phyloP scores from a whole-genome alignment of 352 stramenopile genomes.

The Globisporangium viniferum region DNA sequence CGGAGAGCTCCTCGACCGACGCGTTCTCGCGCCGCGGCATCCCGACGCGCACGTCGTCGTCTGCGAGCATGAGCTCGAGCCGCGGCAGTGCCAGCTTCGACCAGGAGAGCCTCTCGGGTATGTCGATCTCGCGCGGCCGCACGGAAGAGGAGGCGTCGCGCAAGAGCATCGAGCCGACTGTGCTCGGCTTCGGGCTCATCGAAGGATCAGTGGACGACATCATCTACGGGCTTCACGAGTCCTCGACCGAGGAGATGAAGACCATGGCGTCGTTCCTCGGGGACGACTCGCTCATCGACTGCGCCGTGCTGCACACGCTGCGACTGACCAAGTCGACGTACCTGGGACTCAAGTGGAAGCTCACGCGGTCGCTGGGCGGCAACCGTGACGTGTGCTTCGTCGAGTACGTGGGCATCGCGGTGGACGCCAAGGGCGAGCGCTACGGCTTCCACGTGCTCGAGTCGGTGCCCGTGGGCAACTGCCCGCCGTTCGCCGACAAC shows the following conservation, averaged over 20 bases:
- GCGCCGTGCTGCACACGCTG: slow-evolving; percentile 57
- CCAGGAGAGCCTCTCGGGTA: slow-evolving; percentile 28
- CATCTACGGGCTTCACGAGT: slow-evolving; percentile 51
- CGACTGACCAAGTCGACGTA: slow-evolving; percentile 51
- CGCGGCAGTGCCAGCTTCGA: slow-evolving; percentile 16
- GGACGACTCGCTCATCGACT: slow-evolving; percentile 64
- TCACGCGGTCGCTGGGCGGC: slow-evolving; percentile 60
- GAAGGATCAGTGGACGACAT: slow-evolving; percentile 51
- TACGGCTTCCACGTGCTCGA: slow-evolving; percentile 70
- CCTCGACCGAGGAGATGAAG: slow-evolving; percentile 57
- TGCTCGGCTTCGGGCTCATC: slow-evolving; percentile 47
- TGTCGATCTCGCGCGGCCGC: slow-evolving; percentile 17
- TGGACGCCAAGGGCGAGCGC: slow-evolving; percentile 46
- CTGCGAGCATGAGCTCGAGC: slow-evolving; percentile 14
- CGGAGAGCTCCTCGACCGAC: slow-evolving; percentile 16
- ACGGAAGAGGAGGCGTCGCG: slow-evolving; percentile 30
- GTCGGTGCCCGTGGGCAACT: slow-evolving; percentile 55
- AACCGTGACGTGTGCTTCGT: slow-evolving; percentile 73
- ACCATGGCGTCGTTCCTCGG: slow-evolving; percentile 42
- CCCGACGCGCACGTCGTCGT: slow-evolving; percentile 15
- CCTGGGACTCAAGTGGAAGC: slow-evolving; percentile 72
- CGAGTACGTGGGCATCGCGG: slow-evolving; percentile 60
- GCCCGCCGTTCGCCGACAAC: slow-evolving; percentile 67
- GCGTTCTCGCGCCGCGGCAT: slow-evolving; percentile 13
- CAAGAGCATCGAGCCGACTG: slow-evolving; percentile 40